Evolutionary conservation across 208 protist species (phyloP), one percentile per base, ranked within the genome.

Genomic region (Acanthamoeba quina): DNA sequence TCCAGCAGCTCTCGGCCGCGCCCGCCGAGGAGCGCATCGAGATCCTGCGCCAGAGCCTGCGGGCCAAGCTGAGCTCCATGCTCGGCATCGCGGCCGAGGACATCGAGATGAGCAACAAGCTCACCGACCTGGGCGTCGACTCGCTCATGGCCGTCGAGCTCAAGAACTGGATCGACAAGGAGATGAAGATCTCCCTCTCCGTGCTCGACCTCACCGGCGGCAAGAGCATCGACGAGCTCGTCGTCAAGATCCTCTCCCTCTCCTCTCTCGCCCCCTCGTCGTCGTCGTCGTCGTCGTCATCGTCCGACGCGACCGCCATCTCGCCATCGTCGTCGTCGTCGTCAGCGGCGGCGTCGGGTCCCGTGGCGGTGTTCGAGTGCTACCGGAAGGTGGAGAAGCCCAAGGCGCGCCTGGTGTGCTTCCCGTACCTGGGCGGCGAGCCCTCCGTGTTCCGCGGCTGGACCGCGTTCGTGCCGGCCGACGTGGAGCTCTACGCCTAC

Each of bases 71-170:
- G n/a, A 47, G 66, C 41, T 85, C 49, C 62, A 78, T 92, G 94
- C 83, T 86, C 52, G 56, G 60, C 26, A n/a, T 96, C 26, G 1
- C 86, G 29, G 80, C 76, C n/a, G 56, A 76, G 34, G 95, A 96
- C 66, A 54, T 95, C 29, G 60, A 82, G 17, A 41, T 49, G 72
- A 58, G 52, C 60, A 44, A 54, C 58, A 93, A 68, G 24, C 80
- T 96, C 29, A 54, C 62, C 17, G 68, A 94, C 34, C 54, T 94
- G 24, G 95, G 95, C 26, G 54, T 96, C 60, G 95, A 96, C 76
- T 96, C 95, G 37, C 68, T 96, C 52, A 76, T 94, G 60, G 86
- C 86, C 24, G 64, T 96, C 17, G 52, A 95, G 68, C 54, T 96
- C 15, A 24, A 76, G 21, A 76, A 93, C 49, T 62, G 94, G 62